Conservation (phyloP, 2,329 filamentous ascomycete species). For the Pseudopithomyces maydicus region DNA sequence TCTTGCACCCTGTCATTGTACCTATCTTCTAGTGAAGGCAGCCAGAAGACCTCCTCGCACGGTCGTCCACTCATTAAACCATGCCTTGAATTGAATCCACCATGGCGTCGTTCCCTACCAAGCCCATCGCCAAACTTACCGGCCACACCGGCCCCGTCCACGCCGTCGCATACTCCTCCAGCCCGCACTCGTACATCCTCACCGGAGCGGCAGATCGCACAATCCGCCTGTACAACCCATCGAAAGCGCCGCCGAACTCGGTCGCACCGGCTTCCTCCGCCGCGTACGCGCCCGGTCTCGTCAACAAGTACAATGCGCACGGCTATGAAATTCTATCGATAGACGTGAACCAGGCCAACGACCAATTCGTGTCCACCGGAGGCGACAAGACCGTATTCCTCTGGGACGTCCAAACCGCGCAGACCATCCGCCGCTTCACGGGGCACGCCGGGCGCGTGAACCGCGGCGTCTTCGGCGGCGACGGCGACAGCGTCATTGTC, state of each 20-base stretch:
- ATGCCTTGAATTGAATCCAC: background rate
- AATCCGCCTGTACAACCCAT: slow-evolving; percentile 85
- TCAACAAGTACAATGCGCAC: slow-evolving; percentile 88
- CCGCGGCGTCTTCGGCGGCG: slow-evolving; percentile 77
- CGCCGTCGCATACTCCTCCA: slow-evolving; percentile 56
- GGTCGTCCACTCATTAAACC: background rate
- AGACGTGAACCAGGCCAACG: slow-evolving; percentile 74
- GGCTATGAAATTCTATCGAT: slow-evolving; percentile 91
- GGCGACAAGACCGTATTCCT: slow-evolving; percentile 91
- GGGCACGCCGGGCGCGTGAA: slow-evolving; percentile 79
- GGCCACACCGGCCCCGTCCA: slow-evolving; percentile 55
- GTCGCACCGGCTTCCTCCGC: slow-evolving; percentile 37
- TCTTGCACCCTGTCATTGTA: background rate
- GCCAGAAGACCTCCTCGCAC: slow-evolving; percentile 18
- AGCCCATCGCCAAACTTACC: slow-evolving; percentile 46
- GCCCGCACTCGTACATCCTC: slow-evolving; percentile 65
- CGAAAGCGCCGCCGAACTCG: slow-evolving; percentile 51
- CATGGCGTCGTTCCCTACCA: slow-evolving; percentile 49
- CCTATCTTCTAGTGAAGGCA: slow-evolving; percentile 13
- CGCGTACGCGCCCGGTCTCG: slow-evolving; percentile 56
- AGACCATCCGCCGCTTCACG: slow-evolving; percentile 75
- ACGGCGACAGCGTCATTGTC: slow-evolving; percentile 73
- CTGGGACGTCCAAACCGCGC: slow-evolving; percentile 87
- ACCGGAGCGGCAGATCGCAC: slow-evolving; percentile 85
- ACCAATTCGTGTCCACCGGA: slow-evolving; percentile 82